Evolutionary conservation across 2,329 filamentous ascomycete genomes (phyloP).

Genomic region (Keithomyces neogunnii): DNA sequence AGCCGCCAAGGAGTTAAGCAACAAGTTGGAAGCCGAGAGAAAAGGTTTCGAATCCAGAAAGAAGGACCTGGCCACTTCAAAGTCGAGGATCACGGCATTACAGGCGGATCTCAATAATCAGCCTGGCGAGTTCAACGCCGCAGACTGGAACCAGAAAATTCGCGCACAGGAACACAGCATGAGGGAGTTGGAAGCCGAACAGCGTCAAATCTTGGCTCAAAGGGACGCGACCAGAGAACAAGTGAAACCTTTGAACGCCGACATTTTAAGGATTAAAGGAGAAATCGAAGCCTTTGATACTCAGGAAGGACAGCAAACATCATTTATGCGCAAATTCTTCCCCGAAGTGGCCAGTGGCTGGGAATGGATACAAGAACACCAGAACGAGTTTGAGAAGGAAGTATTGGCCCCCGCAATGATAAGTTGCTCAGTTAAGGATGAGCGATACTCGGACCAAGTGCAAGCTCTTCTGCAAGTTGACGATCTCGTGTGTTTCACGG

Average conservation of each 20-base stretch:
- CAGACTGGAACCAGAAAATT: constrained; percentile 64
- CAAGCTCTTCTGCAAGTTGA: constrained; percentile 42
- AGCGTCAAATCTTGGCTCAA: constrained; percentile 28
- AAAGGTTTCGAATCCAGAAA: constrained; percentile 41
- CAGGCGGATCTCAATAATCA: constrained; percentile 53
- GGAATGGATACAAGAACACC: constrained; percentile 73
- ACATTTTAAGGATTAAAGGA: constrained; percentile 29
- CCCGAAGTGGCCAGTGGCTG: constrained; percentile 62
- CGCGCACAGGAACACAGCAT: constrained; percentile 50
- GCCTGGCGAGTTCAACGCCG: constrained; percentile 59
- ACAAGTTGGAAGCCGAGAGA: constrained; percentile 40
- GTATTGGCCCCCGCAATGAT: constrained; percentile 77
- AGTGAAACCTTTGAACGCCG: constrained; percentile 30
- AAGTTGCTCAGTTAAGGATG: constrained; percentile 69
- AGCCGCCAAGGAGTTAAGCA: constrained; percentile 33
- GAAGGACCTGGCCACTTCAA: constrained; percentile 40
- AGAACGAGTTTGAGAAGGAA: constrained; percentile 59
- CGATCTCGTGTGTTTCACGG: constrained; percentile 62
- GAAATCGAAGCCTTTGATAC: constrained; percentile 59
- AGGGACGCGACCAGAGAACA: constrained; percentile 32
- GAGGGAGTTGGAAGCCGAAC: constrained; percentile 41
- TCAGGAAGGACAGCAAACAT: constrained; percentile 64
- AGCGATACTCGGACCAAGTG: constrained; percentile 50
- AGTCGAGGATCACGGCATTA: constrained; percentile 52
- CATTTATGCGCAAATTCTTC: constrained; percentile 52